Evolutionary conservation across 2,329 filamentous ascomycete species (phyloP).

Genomic region (Pseudocercospora musae): DNA sequence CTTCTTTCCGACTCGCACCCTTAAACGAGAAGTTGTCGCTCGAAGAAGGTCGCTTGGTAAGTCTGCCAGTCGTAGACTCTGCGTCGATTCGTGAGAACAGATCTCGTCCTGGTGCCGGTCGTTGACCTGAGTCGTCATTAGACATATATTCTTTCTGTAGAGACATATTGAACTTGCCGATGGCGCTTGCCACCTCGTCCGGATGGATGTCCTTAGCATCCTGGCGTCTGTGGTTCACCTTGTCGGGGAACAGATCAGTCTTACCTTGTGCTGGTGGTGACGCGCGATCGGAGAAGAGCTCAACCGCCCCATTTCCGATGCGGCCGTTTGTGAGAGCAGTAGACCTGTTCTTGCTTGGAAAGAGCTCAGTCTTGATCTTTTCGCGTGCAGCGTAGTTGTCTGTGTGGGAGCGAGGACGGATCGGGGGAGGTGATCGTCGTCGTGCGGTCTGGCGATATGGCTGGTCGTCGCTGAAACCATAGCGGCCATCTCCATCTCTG

Average conservation of each 20-base stretch:
- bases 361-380: constrained; percentile 41
- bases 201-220: constrained; percentile 40
- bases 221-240: constrained; percentile 43
- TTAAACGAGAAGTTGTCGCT: constrained; percentile 36
- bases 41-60: constrained; percentile 14
- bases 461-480: constrained; percentile 50
- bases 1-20: constrained; percentile 28
- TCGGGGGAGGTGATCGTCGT: constrained; percentile 42
- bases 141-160: constrained; percentile 17
- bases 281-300: constrained; percentile 30
- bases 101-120: constrained; percentile 12
- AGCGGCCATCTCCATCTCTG: constrained; percentile 48
- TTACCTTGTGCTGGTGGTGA: constrained; percentile 13
- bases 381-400: constrained; percentile 27
- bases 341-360: constrained; percentile 29
- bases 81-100: constrained; percentile 23
- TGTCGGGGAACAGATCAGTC: constrained; percentile 39
- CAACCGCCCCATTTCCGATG: constrained; percentile 14
- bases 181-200: constrained; percentile 24
- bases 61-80: constrained; percentile 10
- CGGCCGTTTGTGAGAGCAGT: constrained; percentile 14
- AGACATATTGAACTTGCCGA: constrained; percentile 27
- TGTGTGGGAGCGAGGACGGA: constrained; percentile 17
- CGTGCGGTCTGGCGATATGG: constrained; percentile 44
- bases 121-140: constrained; percentile 17